Base-by-base conservation (phyloP, 2,329 filamentous ascomycete species). In the Alternaria sp. region DNA sequence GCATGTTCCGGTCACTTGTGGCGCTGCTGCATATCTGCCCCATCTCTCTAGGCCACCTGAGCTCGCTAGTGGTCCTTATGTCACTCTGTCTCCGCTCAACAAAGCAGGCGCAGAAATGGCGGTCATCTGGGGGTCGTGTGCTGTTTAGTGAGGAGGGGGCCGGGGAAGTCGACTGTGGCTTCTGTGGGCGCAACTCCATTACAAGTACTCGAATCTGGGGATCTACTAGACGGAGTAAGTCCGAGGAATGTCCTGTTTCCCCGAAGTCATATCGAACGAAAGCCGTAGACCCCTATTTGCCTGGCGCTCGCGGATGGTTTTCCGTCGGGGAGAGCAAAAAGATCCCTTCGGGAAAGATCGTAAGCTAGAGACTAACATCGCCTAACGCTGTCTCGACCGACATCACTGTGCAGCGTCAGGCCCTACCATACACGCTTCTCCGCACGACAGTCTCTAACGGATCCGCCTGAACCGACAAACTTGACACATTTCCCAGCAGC, bases 161-260 rank as follows among this genome's bases (percentile, higher is more conserved):
- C 26, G 54, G 36, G 24, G 18, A 41, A 18, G 5, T 24, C 28
- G 14, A 43, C 20, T 43, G 20, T 54, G 28, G 51, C 39, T 46
- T 43, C 28, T 34, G 41, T 14, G 51, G 41, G 51, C 20, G 22
- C 9, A 32, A 28, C 32, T 34, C 42, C 9, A 30, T 20, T 20
- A 30, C 47, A 55, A 54, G 52, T 32, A 55, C n/a, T 57, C 53
- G 14, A 32, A 26, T 39, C 26, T 39, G 43, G 32, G 44, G 49
- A 41, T 46, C 20, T 30, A 8, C 16, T 52, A 38, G 34, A 42
- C 30, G 44, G 41, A 54, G 6, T 11, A 46, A 55, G 26, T 42
- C 69, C 69, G 69, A 71, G 56, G 18, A 48, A 69, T 59, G 62
- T 71, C 69, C 67, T 49, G 22, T 24, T 22, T n/a, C 26, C 53